Percentiles rank a stretch among this genome's conserved stretches.
Conservation (phyloP, 2,329 filamentous ascomycete species). For the Pseudocercospora pini-densiflorae region DNA sequence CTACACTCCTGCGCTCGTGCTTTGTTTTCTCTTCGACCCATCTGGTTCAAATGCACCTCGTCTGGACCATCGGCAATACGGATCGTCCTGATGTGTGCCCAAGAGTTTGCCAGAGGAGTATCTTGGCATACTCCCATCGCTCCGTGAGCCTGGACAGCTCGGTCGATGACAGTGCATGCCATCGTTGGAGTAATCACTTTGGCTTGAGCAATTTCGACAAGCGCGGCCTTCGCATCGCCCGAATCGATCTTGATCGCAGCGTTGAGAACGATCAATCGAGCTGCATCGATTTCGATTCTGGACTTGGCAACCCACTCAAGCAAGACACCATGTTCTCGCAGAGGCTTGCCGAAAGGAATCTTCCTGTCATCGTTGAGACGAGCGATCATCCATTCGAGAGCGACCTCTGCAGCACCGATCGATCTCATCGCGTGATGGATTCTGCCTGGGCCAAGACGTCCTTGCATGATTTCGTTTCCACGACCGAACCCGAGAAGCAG, state of each 20-base stretch:
- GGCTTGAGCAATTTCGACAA: conserved; percentile 92
- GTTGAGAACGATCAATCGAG: conserved; percentile 87
- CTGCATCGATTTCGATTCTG: conserved; percentile 90
- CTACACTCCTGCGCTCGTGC: conserved; percentile 56
- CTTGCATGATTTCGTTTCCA: conserved; percentile 98
- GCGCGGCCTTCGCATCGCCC: conserved; percentile 81
- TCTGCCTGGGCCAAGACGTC: conserved; percentile 89
- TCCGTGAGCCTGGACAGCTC: conserved; percentile 90
- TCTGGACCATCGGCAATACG: conserved; percentile 77
- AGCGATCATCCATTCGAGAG: conserved; percentile 91
- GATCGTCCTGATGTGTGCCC: conserved; percentile 42
- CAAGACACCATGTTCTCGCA: conserved; percentile 89
- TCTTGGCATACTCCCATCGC: conserved; percentile 92
- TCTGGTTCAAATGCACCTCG: conserved; percentile 87
- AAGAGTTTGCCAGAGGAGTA: conserved; percentile 76
- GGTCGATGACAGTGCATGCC: conserved; percentile 86
- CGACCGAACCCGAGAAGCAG: conserved; percentile 90
- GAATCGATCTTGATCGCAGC: conserved; percentile 94
- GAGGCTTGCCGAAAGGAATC: conserved; percentile 85
- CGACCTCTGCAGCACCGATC: conserved; percentile 87
- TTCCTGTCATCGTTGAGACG: conserved; percentile 91
- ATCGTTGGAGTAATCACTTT: conserved; percentile 91
- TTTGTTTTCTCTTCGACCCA: conserved; percentile 80
- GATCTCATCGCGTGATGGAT: conserved; percentile 98
- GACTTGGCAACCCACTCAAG: conserved; percentile 93